Evolutionary conservation across 2,329 filamentous ascomycete genomes (phyloP).

Genomic region (Diaporthe velutina): DNA sequence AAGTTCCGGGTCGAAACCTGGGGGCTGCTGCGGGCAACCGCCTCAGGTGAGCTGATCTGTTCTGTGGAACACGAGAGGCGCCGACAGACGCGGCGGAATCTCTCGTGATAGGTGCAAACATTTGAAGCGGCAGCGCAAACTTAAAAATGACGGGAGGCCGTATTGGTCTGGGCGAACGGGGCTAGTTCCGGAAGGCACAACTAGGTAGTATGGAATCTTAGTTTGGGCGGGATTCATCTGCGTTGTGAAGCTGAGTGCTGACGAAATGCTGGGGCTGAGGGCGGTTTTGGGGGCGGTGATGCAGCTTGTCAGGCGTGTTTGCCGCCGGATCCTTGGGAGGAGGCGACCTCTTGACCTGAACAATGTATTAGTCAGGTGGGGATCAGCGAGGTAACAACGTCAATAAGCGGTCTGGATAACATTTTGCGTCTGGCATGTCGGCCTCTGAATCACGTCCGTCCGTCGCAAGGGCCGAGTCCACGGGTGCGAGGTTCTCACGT

Average conservation of each 20-base stretch:
- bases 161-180: neutral
- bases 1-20: neutral
- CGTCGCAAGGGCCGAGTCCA: neutral
- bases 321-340: neutral
- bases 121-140: neutral
- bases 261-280: conserved; percentile 32
- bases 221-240: neutral
- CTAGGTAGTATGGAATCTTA: neutral
- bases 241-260: conserved; percentile 25
- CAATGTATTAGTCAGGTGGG: conserved; percentile 29
- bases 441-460: neutral
- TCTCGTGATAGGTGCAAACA: neutral
- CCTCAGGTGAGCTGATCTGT: neutral
- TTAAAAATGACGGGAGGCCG: conserved; percentile 4
- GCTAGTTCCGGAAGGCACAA: neutral
- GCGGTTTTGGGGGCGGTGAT: conserved; percentile 25
- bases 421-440: conserved; percentile 2
- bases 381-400: conserved; percentile 4
- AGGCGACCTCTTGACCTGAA: conserved; percentile 11
- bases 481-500: neutral
- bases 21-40: conserved; percentile 19
- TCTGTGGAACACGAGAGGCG: conserved; percentile 21
- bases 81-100: conserved; percentile 14
- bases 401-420: conserved; percentile 29
- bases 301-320: conserved; percentile 9